phyloP scores from a whole-genome alignment of 2,329 filamentous ascomycete species.

The Paecilomyces variotii region DNA sequence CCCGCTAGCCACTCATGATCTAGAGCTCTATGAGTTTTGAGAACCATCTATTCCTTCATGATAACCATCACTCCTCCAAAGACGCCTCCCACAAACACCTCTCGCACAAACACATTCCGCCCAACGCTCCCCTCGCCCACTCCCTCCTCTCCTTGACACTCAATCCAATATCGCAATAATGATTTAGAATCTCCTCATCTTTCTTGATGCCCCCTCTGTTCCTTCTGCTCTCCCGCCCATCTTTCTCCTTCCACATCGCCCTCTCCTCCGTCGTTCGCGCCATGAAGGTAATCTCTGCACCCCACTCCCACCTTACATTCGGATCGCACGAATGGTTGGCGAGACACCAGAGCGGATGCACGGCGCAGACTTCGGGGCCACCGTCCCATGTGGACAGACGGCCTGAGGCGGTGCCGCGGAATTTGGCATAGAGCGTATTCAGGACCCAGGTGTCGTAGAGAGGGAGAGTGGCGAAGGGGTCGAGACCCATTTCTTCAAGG shows the following conservation, averaged over 20 bases:
- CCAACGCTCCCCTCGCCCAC: slow-evolving; percentile 81
- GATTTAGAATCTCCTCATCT: slow-evolving; percentile 81
- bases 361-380: slow-evolving; percentile 81
- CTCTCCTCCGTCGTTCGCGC: slow-evolving; percentile 25
- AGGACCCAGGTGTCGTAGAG: slow-evolving; percentile 53
- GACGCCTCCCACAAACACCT: slow-evolving; percentile 66
- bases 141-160: slow-evolving; percentile 73
- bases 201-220: slow-evolving; percentile 53
- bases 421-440: slow-evolving; percentile 88
- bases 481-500: slow-evolving; percentile 55
- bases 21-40: not conserved
- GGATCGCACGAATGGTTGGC: slow-evolving; percentile 96
- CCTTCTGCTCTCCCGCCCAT: slow-evolving; percentile 30
- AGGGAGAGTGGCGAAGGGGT: slow-evolving; percentile 44
- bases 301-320: slow-evolving; percentile 92
- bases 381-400: slow-evolving; percentile 68
- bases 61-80: not conserved
- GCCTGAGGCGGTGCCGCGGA: slow-evolving; percentile 85
- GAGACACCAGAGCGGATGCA: slow-evolving; percentile 92
- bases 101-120: slow-evolving; percentile 79
- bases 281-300: slow-evolving; percentile 38
- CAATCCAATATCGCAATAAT: slow-evolving; percentile 84
- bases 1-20: not conserved
- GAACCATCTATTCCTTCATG: not conserved
- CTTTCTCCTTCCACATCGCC: slow-evolving; percentile 29